Evolutionary conservation across 345 rosid genomes (phyloP).

Genomic region (Pseudoturritis turrita): DNA sequence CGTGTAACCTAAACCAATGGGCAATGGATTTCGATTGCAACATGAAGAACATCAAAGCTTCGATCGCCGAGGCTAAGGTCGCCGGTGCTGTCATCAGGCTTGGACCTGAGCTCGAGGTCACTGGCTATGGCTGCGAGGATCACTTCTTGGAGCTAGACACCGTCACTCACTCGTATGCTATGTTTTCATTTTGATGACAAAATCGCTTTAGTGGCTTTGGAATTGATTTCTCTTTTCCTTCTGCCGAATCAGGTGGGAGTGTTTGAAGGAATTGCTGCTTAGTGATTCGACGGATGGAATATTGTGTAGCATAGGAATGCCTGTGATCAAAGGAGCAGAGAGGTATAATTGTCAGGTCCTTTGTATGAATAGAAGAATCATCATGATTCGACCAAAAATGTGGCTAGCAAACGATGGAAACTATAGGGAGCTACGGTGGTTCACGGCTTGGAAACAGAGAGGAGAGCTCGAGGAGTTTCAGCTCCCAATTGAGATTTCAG

Average conservation of each 20-base stretch:
- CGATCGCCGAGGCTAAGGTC: slow-evolving; percentile 59
- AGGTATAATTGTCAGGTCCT: slow-evolving; percentile 92
- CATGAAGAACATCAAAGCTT: slow-evolving; percentile 69
- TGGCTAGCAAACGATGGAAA: slow-evolving; percentile 94
- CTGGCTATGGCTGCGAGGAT: slow-evolving; percentile 99
- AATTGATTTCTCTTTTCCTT: too few relatives aligned
- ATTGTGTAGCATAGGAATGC: slow-evolving; percentile 96
- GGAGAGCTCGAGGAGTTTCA: slow-evolving; percentile 69
- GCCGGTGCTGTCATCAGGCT: slow-evolving; percentile 82
- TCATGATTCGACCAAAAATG: slow-evolving; percentile 92
- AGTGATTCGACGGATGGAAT: slow-evolving; percentile 87
- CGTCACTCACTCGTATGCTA: slow-evolving; percentile 62
- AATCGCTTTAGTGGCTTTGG: neutral
- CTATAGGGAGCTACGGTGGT: slow-evolving; percentile 88
- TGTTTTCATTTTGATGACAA: neutral
- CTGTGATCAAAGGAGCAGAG: slow-evolving; percentile 78
- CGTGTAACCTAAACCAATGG: slow-evolving; percentile 95
- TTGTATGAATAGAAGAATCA: slow-evolving; percentile 70
- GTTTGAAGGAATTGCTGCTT: slow-evolving; percentile 75
- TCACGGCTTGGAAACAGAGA: slow-evolving; percentile 80
- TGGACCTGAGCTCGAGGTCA: slow-evolving; percentile 95
- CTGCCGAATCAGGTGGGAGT: slow-evolving; percentile 96
- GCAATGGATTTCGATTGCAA: slow-evolving; percentile 90
- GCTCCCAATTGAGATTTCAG: slow-evolving; percentile 64
- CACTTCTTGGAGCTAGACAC: slow-evolving; percentile 96